Evolutionary conservation across 352 stramenopile species (phyloP).

Genomic region (Blastocystis sp.): DNA sequence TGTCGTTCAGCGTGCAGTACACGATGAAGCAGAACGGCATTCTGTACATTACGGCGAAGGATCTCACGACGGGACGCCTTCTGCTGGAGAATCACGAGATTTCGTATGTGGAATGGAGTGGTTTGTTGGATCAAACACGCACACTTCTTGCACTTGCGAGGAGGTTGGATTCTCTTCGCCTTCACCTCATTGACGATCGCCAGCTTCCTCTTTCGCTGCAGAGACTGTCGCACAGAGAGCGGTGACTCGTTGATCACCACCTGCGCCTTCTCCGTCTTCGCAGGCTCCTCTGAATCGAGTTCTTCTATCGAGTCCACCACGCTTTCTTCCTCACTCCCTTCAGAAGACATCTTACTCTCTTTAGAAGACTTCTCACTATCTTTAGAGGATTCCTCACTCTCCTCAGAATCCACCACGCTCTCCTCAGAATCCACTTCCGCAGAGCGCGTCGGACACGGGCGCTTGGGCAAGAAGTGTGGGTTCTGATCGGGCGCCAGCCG

Average conservation of each 20-base stretch:
- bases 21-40: conserved; percentile 3
- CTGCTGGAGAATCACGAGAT: conserved; percentile 1
- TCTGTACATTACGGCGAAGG: conserved; percentile 22
- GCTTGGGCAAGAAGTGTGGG: neutral
- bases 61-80: neutral
- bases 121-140: conserved; percentile 14
- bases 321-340: too few species aligned
- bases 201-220: neutral
- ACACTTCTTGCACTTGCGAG: conserved; percentile 31
- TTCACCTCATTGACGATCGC: neutral
- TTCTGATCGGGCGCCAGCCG: neutral
- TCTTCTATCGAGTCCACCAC: neutral
- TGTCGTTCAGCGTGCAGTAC: conserved; percentile 3
- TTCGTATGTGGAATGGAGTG: neutral
- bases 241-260: conserved; percentile 26
- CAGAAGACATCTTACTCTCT: too few species aligned
- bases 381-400: too few species aligned
- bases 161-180: conserved; percentile 3
- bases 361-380: too few species aligned
- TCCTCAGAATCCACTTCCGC: too few species aligned
- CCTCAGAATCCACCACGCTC: too few species aligned
- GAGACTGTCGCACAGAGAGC: neutral
- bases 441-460: neutral
- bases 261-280: neutral
- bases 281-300: too few species aligned